Evolutionary conservation across 139 green algal genomes (phyloP).

Genomic region (Chlamydomonas eustigma): DNA sequence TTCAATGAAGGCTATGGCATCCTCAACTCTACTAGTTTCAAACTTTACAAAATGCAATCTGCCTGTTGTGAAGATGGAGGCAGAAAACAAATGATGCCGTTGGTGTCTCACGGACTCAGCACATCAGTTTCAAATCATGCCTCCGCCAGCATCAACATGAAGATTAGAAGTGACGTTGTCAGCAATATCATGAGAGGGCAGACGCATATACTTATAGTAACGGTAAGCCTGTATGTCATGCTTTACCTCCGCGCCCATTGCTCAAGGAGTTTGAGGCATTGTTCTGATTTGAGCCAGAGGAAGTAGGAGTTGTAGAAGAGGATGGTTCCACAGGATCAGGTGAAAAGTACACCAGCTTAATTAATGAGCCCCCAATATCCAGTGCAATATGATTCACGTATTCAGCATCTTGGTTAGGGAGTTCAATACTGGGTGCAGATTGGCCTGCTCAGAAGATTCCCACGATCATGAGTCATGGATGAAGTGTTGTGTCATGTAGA

Average conservation of each 20-base stretch:
- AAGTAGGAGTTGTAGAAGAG: not conserved
- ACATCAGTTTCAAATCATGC: too few species aligned
- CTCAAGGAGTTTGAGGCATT: too few species aligned
- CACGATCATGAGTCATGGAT: not conserved
- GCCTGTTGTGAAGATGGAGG: conserved; percentile 21
- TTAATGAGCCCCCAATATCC: conserved; percentile 92
- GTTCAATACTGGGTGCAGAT: conserved; percentile 77
- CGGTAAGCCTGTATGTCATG: not conserved
- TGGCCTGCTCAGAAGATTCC: not conserved
- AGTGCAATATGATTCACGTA: conserved; percentile 89
- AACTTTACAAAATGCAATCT: conserved; percentile 98
- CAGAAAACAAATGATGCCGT: conserved; percentile 10
- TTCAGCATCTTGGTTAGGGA: conserved; percentile 85
- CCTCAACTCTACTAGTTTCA: conserved; percentile 81
- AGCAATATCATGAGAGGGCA: too few species aligned
- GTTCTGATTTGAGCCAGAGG: too few species aligned
- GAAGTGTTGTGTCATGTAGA: not conserved
- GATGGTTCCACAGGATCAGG: conserved; percentile 18
- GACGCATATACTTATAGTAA: too few species aligned
- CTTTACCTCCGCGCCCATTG: too few species aligned
- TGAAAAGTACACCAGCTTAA: conserved; percentile 98
- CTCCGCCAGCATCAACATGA: too few species aligned
- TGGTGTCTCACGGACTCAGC: too few species aligned
- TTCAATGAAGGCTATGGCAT: conserved; percentile 93
- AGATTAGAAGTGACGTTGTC: too few species aligned